These are phyloP conservation scores for Pseudovirgaria hyperparasitica DNA, from an alignment of 2,329 filamentous ascomycete species.

Conservation along the genomic window DNA sequence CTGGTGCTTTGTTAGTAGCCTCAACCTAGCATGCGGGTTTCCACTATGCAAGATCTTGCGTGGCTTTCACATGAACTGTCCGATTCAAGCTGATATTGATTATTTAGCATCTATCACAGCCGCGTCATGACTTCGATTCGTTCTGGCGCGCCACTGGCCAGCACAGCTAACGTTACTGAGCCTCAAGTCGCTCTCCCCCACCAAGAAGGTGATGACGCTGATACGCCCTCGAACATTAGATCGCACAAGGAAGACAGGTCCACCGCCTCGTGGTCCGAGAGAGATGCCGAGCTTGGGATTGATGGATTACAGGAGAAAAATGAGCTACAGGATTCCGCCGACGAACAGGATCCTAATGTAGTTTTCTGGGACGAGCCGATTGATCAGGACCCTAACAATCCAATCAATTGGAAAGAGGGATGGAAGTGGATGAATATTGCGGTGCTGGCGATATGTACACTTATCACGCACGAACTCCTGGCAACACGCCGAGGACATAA, in stretches of 20 bases:
- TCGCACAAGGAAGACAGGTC: too few species aligned
- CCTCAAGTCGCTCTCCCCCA: conserved; percentile 13
- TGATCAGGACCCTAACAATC: conserved; percentile 18
- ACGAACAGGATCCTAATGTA: conserved; percentile 14
- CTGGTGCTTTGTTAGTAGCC: too few species aligned
- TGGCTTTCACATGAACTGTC: too few species aligned
- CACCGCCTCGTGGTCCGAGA: conserved; percentile 1
- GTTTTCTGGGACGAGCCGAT: conserved; percentile 17
- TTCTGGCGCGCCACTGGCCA: too few species aligned
- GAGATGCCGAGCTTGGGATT: conserved; percentile 14
- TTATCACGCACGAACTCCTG: conserved; percentile 26
- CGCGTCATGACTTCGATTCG: too few species aligned
- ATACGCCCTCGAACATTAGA: conserved; percentile 9
- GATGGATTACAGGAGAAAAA: conserved; percentile 4
- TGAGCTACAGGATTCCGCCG: neutral
- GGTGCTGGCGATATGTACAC: conserved; percentile 19
- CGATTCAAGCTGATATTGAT: too few species aligned
- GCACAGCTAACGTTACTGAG: conserved; percentile 10
- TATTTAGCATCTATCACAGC: too few species aligned
- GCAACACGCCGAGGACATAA: too few species aligned
- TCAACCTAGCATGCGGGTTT: too few species aligned
- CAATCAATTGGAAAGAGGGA: conserved; percentile 23
- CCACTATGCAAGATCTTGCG: too few species aligned
- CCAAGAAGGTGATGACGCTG: conserved; percentile 15
- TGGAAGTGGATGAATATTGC: conserved; percentile 25